phyloP scores from a whole-genome alignment of 495 filamentous ascomycete genomes.

The Penicillium malachiteum region DNA sequence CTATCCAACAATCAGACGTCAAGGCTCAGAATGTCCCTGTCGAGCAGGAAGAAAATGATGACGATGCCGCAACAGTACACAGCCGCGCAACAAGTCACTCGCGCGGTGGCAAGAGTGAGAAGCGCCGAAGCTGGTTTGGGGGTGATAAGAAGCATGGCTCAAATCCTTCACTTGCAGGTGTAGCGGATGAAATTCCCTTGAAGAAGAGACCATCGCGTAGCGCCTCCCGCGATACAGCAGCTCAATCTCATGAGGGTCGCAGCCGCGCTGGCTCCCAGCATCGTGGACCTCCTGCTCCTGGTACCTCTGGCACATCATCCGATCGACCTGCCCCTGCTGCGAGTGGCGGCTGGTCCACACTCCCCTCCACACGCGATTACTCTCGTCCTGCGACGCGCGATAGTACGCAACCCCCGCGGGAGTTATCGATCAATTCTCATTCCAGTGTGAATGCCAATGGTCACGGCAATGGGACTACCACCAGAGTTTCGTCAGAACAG shows the following conservation, averaged over 20 bases:
- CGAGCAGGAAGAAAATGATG: constrained; percentile 32
- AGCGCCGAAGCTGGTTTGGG: constrained; percentile 45
- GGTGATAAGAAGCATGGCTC: constrained; percentile 41
- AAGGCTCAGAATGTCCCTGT: constrained; percentile 22
- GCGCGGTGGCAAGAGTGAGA: constrained; percentile 35
- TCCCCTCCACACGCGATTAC: constrained; percentile 40
- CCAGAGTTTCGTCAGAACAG: neutral
- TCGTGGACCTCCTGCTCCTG: constrained; percentile 20
- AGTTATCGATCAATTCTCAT: constrained; percentile 3
- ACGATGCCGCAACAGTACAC: constrained; percentile 45
- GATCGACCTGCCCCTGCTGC: constrained; percentile 23
- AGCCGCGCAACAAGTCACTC: constrained; percentile 43
- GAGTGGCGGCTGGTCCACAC: constrained; percentile 40
- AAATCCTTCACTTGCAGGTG: constrained; percentile 31
- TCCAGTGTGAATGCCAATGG: constrained; percentile 2
- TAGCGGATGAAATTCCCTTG: constrained; percentile 26
- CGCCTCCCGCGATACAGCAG: constrained; percentile 28
- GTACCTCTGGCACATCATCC: constrained; percentile 13
- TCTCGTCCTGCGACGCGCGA: constrained; percentile 37
- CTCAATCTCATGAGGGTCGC: constrained; percentile 35
- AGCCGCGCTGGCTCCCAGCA: constrained; percentile 35
- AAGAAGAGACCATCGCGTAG: constrained; percentile 34
- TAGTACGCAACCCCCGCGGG: constrained; percentile 22
- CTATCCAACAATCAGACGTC: constrained; percentile 27
- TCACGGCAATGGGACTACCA: constrained; percentile 7